Conservation (phyloP, 2,329 filamentous ascomycete species). For the Colletotrichum camelliae region DNA sequence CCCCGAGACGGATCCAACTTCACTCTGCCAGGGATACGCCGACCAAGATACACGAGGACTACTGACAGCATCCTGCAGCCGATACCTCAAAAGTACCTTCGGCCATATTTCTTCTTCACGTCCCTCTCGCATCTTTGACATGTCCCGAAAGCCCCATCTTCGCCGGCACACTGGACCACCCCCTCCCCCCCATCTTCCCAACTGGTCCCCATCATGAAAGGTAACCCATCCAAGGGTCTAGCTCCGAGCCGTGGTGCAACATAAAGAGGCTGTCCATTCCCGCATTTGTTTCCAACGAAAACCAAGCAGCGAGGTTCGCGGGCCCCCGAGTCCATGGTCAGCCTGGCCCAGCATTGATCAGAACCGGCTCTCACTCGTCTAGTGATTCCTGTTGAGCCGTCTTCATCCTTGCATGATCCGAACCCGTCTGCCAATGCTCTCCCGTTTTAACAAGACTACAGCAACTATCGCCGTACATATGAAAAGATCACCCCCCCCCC, state of each 20-base stretch:
- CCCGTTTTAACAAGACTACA: neutral
- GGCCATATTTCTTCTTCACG: conserved; percentile 4
- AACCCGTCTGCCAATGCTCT: neutral
- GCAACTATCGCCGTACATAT: neutral
- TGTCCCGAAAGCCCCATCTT: neutral
- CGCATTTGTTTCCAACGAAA: neutral
- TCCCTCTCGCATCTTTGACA: neutral
- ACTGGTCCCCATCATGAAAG: neutral
- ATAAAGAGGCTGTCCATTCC: neutral
- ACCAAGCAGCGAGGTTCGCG: too few species aligned
- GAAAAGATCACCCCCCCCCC: neutral
- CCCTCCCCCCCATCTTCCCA: neutral
- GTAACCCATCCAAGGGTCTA: neutral
- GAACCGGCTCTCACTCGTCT: neutral
- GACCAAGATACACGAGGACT: neutral
- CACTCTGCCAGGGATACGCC: neutral
- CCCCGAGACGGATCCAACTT: neutral
- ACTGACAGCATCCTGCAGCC: neutral
- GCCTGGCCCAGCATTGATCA: neutral
- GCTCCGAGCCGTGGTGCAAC: neutral
- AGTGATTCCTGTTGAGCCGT: neutral
- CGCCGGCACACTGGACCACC: neutral
- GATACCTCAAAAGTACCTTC: neutral
- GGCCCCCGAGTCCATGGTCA: neutral
- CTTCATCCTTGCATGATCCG: neutral